Evolutionary conservation across 805 yeast genomes (phyloP).

Genomic region (Ogataea paradorogensis): DNA sequence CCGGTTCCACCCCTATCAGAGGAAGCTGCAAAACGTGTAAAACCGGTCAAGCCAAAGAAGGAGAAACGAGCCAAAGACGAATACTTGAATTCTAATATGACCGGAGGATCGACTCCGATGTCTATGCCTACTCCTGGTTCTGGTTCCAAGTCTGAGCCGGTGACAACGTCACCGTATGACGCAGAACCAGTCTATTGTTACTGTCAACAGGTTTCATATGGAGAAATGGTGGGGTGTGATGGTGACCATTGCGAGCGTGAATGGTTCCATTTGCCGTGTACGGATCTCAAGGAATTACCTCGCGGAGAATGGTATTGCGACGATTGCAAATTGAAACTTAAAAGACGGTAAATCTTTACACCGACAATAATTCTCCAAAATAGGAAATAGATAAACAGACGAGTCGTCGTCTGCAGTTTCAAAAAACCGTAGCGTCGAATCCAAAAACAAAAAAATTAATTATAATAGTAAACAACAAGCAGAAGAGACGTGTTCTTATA

Average conservation of each 20-base stretch:
- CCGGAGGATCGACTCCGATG: constrained; percentile 8
- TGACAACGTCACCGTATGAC: constrained; percentile 21
- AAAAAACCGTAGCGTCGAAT: constrained; percentile 10
- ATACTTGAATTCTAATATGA: not conserved
- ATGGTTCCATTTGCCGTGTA: constrained; percentile 95
- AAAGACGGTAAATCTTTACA: constrained; percentile 5
- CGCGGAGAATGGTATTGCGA: constrained; percentile 83
- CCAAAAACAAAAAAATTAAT: constrained; percentile 5
- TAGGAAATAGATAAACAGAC: constrained; percentile 19
- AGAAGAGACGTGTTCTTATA: not conserved
- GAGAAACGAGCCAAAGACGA: constrained; percentile 17
- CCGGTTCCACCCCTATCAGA: constrained; percentile 3
- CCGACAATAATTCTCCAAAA: not conserved
- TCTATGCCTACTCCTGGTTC: constrained; percentile 8
- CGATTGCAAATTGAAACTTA: constrained; percentile 45
- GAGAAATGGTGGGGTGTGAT: constrained; percentile 99
- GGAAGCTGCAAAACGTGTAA: constrained; percentile 15
- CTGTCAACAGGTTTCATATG: constrained; percentile 95
- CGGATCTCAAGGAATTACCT: constrained; percentile 82
- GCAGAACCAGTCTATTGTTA: constrained; percentile 88
- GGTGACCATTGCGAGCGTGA: constrained; percentile 89
- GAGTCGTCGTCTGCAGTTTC: constrained; percentile 16
- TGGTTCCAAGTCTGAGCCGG: constrained; percentile 10
- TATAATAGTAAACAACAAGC: constrained; percentile 6
- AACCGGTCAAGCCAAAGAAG: constrained; percentile 18